Percentiles rank a stretch among this genome's conserved stretches.
Evolutionary conservation across 2,329 filamentous ascomycete species (phyloP).

Genomic region (Aspergillus sp.): DNA sequence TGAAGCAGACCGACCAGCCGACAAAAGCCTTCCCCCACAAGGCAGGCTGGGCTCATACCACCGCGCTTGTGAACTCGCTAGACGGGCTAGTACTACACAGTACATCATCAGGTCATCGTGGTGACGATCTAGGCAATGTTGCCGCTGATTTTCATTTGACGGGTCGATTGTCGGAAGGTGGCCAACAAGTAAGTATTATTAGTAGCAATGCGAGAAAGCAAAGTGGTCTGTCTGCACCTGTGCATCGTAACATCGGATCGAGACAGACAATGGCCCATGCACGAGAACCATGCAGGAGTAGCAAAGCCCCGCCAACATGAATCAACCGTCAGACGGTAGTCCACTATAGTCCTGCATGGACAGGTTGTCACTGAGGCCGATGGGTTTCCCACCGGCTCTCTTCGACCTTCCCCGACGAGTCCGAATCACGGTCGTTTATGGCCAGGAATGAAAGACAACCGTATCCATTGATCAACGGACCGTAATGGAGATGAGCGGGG

Average conservation of each 20-base stretch:
- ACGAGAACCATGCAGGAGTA: constrained; percentile 27
- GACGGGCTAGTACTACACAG: background rate
- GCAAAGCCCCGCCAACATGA: constrained; percentile 27
- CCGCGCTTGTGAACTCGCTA: constrained; percentile 18
- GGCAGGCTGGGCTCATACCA: constrained; percentile 13
- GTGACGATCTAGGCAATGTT: constrained; percentile 15
- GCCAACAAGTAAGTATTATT: constrained; percentile 15
- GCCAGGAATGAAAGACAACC: background rate
- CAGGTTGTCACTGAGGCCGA: constrained; percentile 11
- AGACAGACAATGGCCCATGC: constrained; percentile 24
- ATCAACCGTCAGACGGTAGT: constrained; percentile 28
- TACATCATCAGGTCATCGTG: constrained; percentile 6
- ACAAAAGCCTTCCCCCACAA: constrained; percentile 14
- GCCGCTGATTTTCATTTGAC: constrained; percentile 17
- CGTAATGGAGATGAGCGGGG: background rate
- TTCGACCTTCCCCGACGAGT: background rate
- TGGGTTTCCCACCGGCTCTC: background rate
- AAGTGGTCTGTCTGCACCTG: constrained; percentile 6
- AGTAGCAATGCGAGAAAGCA: constrained; percentile 3
- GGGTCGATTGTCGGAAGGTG: constrained; percentile 11
- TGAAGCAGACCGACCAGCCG: background rate
- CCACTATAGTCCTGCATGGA: constrained; percentile 20
- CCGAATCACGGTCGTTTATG: background rate
- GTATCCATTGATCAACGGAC: background rate
- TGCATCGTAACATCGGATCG: constrained; percentile 17